Evolutionary conservation across 2,329 filamentous ascomycete genomes (phyloP), one percentile per base, ranked within the genome.

Genomic region (Aspergillus unguis): DNA sequence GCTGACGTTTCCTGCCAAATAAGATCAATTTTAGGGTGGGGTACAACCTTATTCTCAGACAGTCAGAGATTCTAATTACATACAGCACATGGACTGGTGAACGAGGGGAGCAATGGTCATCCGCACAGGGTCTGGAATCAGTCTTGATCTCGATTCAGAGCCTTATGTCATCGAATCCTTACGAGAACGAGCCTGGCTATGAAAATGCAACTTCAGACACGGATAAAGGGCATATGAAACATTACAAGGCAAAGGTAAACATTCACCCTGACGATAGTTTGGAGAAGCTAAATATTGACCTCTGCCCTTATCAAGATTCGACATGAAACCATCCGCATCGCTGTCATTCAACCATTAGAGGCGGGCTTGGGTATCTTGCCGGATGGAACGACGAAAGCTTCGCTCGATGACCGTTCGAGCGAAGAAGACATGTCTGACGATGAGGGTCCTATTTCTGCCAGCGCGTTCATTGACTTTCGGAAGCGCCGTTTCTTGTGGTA

Each of bases 401-500:
- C 71, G 8, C 60, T 64, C 5, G 11, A 43, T 17, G 62, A 69
- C 42, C 65, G 65, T 23, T 57, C 41, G 17, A 46, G 36, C 25
- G 50, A 50, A 11, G 75, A 79, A 33, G 61, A 69, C 17, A 68
- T 68, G 23, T 68, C 58, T 7, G 71, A 83, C 10, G 84, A 87
- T 37, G 67, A 71, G 0, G 71, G 65, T 6, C 65, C 82, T 1
- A 79, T 82, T 1, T 79, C 90, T 69, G 88, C 95, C 6, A 50
- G 38, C 60, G 90, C 91, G 0, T 97, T 97, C 75, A 86, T 85
- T 60, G 92, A 97, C 65, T 77, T 96, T 4, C 89, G 87, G 78
- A 97, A 97, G 72, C 85, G 88, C 35, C 85, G 92, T 1, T 96
- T 97, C 67, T 76, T 97, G 10, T 97, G 94, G 94, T 97, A 97